Evolutionary conservation across 1,284 basidiomycete species (phyloP), one percentile per base, ranked within the genome.

Genomic region (Austropuccinia psidii): DNA sequence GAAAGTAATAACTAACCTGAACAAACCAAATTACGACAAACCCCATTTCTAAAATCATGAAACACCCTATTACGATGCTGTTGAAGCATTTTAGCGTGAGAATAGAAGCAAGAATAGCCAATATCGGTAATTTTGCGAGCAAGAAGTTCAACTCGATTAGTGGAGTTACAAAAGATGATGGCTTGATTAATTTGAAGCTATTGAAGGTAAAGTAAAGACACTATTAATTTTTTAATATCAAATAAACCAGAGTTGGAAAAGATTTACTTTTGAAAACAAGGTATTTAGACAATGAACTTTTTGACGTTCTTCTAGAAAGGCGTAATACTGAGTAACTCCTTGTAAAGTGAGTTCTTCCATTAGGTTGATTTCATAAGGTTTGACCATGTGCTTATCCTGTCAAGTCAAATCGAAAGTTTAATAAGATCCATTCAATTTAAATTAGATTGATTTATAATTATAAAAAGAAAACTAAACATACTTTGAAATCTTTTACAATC

Each of bases 61-160:
- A 98, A 98, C 77, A 98, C 96, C 80, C 95, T 90, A 84, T 98
- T 98, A 76, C 96, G 92, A 82, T 98, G 93, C 41, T 90, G 89
- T 83, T 98, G 96, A 19, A 97, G 88, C 96, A 98, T 98, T 84
- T 96, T 96, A 68, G 95, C 96, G 81, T 98, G 95, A 72, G 95
- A 98, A 86, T 97, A 98, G 87, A 98, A 98, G 85, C 96, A 98
- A 62, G 94, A 98, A 83, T 98, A 98, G 78, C 96, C 96, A 68
- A 98, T 89, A 80, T 98, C 95, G 21, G 95, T 98, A 78, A 98
- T 93, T 84, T 98, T 98, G 84, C 98, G 97, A 76, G 96, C 96
- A 75, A 98, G 86, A 58, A 98, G 88, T 83, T 98, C 95, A 83
- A 98, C 95, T 76, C 95, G 93, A 84, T 97, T 97, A 79, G 95